Evolutionary conservation across 805 yeast genomes (phyloP).

Genomic region (Pichia phayaonensis): DNA sequence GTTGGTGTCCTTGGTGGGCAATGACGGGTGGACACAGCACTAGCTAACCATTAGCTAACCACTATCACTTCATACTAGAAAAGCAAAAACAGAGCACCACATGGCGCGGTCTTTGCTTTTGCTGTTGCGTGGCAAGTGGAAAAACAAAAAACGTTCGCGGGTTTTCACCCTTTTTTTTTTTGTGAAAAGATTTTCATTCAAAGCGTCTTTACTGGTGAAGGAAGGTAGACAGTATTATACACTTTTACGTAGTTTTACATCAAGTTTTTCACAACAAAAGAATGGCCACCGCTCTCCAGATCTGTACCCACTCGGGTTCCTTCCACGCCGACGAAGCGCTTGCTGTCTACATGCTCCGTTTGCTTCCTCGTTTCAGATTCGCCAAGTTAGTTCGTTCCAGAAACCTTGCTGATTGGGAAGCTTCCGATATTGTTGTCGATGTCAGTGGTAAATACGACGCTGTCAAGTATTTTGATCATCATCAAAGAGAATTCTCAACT

Average conservation of each 20-base stretch:
- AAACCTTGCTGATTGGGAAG: conserved; percentile 74
- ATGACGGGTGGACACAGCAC: background rate
- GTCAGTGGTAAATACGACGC: conserved; percentile 90
- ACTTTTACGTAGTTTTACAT: no score
- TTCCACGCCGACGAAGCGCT: conserved; percentile 97
- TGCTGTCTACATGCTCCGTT: conserved; percentile 79
- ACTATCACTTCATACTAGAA: no score
- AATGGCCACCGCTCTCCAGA: conserved; percentile 34
- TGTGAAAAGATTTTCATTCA: background rate
- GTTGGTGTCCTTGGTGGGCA: background rate
- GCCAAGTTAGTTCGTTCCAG: conserved; percentile 78
- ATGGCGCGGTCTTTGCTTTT: background rate
- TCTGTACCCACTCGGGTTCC: conserved; percentile 88
- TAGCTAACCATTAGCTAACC: no score
- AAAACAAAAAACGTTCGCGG: background rate
- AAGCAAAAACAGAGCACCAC: background rate
- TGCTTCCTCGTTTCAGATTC: conserved; percentile 58
- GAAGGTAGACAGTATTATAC: no score
- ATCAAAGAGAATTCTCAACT: conserved; percentile 84
- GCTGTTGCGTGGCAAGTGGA: background rate
- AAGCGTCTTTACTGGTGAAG: background rate
- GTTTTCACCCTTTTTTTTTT: background rate
- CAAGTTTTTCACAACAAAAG: background rate
- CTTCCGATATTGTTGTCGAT: conserved; percentile 87
- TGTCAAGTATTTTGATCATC: conserved; percentile 85